phyloP scores from a whole-genome alignment of 2,329 filamentous ascomycete species.

The Penicillium hordei region DNA sequence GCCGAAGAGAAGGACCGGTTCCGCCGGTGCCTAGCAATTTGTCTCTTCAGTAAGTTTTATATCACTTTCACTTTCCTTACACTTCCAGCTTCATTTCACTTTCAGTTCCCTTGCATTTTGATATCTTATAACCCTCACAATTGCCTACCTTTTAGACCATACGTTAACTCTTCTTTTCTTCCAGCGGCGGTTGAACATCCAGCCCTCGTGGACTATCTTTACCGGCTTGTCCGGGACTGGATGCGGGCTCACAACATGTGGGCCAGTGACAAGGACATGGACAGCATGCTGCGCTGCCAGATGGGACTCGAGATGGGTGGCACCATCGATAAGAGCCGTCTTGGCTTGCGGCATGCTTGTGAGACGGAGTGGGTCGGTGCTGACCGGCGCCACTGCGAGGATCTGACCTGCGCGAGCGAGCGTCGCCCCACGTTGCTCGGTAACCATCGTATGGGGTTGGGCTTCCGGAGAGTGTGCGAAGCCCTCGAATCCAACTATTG shows the following conservation, averaged over 20 bases:
- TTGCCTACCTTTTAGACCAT: background rate
- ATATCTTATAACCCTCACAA: background rate
- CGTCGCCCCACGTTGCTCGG: conserved; percentile 19
- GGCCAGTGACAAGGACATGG: conserved; percentile 17
- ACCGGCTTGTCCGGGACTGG: conserved; percentile 36
- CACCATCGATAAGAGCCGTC: conserved; percentile 13
- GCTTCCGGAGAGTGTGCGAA: conserved; percentile 21
- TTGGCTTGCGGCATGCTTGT: conserved; percentile 33
- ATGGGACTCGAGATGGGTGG: conserved; percentile 26
- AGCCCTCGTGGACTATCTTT: conserved; percentile 33
- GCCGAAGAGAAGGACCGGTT: conserved; percentile 34
- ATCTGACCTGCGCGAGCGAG: conserved; percentile 29
- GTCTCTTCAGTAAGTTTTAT: conserved; percentile 30
- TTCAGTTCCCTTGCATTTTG: background rate
- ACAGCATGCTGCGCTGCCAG: conserved; percentile 27
- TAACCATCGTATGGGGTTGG: conserved; percentile 15
- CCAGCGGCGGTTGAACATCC: conserved; percentile 29
- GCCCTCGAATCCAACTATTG: conserved; percentile 30
- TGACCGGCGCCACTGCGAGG: conserved; percentile 26
- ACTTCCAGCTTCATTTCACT: background rate
- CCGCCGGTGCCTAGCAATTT: conserved; percentile 34
- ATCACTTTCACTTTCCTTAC: background rate
- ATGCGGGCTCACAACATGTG: conserved; percentile 17
- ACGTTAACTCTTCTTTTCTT: conserved; percentile 3
- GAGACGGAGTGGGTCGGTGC: conserved; percentile 34